Evolutionary conservation across 169 alveolate genomes (phyloP).

Genomic region (Cryptosporidium andersoni): DNA sequence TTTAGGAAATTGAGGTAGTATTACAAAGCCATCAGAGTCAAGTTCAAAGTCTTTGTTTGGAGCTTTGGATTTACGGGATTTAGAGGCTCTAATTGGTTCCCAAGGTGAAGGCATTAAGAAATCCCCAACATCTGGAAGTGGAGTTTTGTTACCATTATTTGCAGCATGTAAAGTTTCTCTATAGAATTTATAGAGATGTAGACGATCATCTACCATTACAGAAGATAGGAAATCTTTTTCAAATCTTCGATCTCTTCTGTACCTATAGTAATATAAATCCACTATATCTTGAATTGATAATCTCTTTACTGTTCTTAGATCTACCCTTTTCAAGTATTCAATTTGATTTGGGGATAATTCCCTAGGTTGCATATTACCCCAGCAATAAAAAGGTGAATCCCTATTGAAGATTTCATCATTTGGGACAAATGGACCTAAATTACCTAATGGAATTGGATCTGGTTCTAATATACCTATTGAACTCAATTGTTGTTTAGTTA

Average conservation of each 20-base stretch:
- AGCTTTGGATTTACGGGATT: neutral
- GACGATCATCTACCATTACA: slow-evolving; percentile 41
- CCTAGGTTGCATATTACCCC: slow-evolving; percentile 68
- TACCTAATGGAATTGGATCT: slow-evolving; percentile 40
- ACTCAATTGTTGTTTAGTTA: slow-evolving; percentile 54
- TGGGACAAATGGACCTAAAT: slow-evolving; percentile 4
- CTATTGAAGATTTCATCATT: slow-evolving; percentile 32
- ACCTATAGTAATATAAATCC: slow-evolving; percentile 56
- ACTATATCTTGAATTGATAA: slow-evolving; percentile 50
- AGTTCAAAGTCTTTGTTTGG: slow-evolving; percentile 4
- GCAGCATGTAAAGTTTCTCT: slow-evolving; percentile 70
- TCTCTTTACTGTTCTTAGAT: slow-evolving; percentile 12
- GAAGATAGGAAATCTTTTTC: slow-evolving; percentile 39
- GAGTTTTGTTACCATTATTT: slow-evolving; percentile 51
- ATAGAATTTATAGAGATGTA: slow-evolving; percentile 52
- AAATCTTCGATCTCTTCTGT: slow-evolving; percentile 59
- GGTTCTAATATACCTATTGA: slow-evolving; percentile 50
- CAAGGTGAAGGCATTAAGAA: slow-evolving; percentile 51
- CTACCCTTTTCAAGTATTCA: slow-evolving; percentile 36
- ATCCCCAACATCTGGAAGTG: slow-evolving; percentile 58
- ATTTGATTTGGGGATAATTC: slow-evolving; percentile 62
- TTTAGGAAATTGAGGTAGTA: slow-evolving; percentile 28
- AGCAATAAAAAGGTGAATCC: slow-evolving; percentile 57
- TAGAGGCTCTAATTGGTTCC: slow-evolving; percentile 7
- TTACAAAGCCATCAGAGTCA: slow-evolving; percentile 39